Percentiles rank a stretch among this genome's conserved stretches.
These are phyloP conservation scores for Aspergillus bombycis DNA, from an alignment of 2,329 filamentous ascomycete genomes.

Conservation along the genomic window DNA sequence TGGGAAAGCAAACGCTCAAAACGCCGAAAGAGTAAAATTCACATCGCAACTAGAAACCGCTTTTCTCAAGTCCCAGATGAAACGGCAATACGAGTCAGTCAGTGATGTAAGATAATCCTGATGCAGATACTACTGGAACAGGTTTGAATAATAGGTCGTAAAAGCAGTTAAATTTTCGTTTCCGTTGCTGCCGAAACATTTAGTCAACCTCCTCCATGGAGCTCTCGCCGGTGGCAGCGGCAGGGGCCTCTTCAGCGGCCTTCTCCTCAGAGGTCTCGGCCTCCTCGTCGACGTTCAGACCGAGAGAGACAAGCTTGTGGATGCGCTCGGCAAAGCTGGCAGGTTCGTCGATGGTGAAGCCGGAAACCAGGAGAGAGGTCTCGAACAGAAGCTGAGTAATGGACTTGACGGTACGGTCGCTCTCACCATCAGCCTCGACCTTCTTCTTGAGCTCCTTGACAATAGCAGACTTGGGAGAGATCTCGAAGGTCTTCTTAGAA, in stretches of 20 bases:
- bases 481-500: slow-evolving; percentile 99
- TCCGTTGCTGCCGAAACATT: slow-evolving; percentile 28
- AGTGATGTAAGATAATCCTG: slow-evolving; percentile 8
- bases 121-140: slow-evolving; percentile 20
- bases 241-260: slow-evolving; percentile 59
- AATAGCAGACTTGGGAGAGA: slow-evolving; percentile 97
- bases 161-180: slow-evolving; percentile 19
- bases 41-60: slow-evolving; percentile 21
- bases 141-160: slow-evolving; percentile 1
- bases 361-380: slow-evolving; percentile 96
- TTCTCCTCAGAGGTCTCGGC: slow-evolving; percentile 68
- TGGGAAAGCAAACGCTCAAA: slow-evolving; percentile 27
- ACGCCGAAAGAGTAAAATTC: slow-evolving; percentile 22
- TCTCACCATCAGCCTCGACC: slow-evolving; percentile 96
- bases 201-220: slow-evolving; percentile 99
- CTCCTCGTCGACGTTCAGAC: slow-evolving; percentile 95
- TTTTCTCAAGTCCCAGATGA: slow-evolving; percentile 18
- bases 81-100: slow-evolving; percentile 20
- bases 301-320: slow-evolving; percentile 98
- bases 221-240: slow-evolving; percentile 76
- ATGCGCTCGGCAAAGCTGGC: slow-evolving; percentile 98
- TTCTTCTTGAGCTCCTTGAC: slow-evolving; percentile 99
- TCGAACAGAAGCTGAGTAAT: slow-evolving; percentile 98
- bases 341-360: slow-evolving; percentile 99
- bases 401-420: slow-evolving; percentile 98